A percentile compares a stretch with the other conserved stretches of the same genome.
Conservation (phyloP, 1,284 basidiomycete species). For the Leccinum variabile region DNA sequence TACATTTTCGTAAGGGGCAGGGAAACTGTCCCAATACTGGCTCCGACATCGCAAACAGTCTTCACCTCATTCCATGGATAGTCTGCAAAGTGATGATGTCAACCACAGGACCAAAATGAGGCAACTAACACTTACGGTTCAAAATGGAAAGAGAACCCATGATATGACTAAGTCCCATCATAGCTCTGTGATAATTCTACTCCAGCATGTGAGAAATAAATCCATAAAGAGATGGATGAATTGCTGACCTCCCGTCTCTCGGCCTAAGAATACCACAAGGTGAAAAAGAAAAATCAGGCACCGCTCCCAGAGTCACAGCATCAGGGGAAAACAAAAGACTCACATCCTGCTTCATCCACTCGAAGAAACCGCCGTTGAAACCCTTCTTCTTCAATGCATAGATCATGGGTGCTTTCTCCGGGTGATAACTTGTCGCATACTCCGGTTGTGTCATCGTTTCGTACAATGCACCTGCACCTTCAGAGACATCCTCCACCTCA, state of each 20-base stretch:
- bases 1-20: conserved; percentile 42
- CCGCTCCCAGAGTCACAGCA: neutral
- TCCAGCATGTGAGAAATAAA: conserved; percentile 1
- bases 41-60: conserved; percentile 50
- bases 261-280: conserved; percentile 5
- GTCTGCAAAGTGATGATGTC: conserved; percentile 11
- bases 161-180: conserved; percentile 22
- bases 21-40: conserved; percentile 45
- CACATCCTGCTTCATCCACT: conserved; percentile 29
- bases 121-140: conserved; percentile 33
- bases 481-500: conserved; percentile 19
- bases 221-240: neutral
- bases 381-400: conserved; percentile 27
- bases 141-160: conserved; percentile 29
- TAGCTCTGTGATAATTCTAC: conserved; percentile 26
- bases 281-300: neutral
- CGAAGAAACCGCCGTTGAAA: conserved; percentile 24
- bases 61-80: conserved; percentile 47
- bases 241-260: conserved; percentile 22
- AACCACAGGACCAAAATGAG: conserved; percentile 19
- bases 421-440: conserved; percentile 22
- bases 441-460: conserved; percentile 29
- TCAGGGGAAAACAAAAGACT: conserved; percentile 1
- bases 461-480: conserved; percentile 20
- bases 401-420: conserved; percentile 25